Conservation (phyloP, 2,329 filamentous ascomycete species). For the Clathrospora elynae region DNA sequence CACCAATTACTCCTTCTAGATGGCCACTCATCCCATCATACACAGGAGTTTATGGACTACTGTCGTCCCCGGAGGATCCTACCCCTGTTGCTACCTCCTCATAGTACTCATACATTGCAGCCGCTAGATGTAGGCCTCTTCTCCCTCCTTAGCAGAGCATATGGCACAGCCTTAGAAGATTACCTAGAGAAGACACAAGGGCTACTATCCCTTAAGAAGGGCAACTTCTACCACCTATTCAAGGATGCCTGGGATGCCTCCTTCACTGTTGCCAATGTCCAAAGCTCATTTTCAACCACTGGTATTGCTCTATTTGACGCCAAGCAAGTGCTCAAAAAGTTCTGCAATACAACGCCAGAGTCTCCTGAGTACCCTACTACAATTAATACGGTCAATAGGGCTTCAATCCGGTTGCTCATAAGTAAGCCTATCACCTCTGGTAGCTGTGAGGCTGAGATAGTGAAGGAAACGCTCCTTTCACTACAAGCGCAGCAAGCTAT, state of each 20-base stretch:
- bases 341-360: not conserved
- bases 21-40: constrained; percentile 3
- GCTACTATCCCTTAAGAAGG: not conserved
- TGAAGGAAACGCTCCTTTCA: constrained; percentile 1
- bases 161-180: not conserved
- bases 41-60: not conserved
- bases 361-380: not conserved
- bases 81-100: not conserved
- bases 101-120: not conserved
- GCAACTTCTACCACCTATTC: not conserved
- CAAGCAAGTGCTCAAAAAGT: not conserved
- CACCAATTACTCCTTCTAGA: constrained; percentile 1
- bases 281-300: no score
- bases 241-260: not conserved
- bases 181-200: not conserved
- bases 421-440: not conserved
- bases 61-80: not conserved
- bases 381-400: no score
- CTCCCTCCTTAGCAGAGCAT: not conserved
- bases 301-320: not conserved
- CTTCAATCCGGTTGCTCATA: no score
- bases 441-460: not conserved
- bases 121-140: not conserved
- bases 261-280: not conserved
- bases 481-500: not conserved